A percentile compares a stretch with the other conserved stretches of the same genome.
Evolutionary conservation across 2,329 filamentous ascomycete genomes (phyloP).

Genomic region (Trichoderma sp.): DNA sequence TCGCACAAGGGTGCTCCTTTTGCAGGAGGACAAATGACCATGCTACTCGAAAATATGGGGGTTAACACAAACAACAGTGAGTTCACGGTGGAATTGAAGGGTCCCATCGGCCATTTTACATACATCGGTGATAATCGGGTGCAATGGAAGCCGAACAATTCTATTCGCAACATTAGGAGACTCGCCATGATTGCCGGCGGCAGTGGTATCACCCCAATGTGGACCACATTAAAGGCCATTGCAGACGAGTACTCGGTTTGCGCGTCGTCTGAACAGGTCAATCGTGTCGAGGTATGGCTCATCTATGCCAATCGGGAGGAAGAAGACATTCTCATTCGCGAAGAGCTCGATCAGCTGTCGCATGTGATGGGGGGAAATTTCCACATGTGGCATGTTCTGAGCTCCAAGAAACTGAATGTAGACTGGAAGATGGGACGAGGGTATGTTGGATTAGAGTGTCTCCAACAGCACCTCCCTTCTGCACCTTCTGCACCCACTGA

Average conservation of each 20-base stretch:
- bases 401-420: neutral
- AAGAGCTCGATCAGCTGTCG: neutral
- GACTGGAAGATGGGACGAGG: neutral
- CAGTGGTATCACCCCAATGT: slow-evolving; percentile 84
- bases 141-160: neutral
- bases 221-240: slow-evolving; percentile 66
- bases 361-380: neutral
- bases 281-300: slow-evolving; percentile 64
- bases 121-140: neutral
- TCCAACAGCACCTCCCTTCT: neutral
- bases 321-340: slow-evolving; percentile 77
- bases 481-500: neutral
- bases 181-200: neutral
- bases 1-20: neutral
- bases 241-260: slow-evolving; percentile 24
- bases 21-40: neutral
- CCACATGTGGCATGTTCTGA: neutral
- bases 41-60: neutral
- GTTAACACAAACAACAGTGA: neutral
- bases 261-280: slow-evolving; percentile 42
- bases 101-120: neutral
- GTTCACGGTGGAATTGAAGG: neutral
- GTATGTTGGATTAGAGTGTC: neutral
- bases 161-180: neutral
- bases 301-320: slow-evolving; percentile 75